These are phyloP conservation scores for Fraxinus baroniana DNA, from an alignment of 305 asterid species.

Conservation along the genomic window DNA sequence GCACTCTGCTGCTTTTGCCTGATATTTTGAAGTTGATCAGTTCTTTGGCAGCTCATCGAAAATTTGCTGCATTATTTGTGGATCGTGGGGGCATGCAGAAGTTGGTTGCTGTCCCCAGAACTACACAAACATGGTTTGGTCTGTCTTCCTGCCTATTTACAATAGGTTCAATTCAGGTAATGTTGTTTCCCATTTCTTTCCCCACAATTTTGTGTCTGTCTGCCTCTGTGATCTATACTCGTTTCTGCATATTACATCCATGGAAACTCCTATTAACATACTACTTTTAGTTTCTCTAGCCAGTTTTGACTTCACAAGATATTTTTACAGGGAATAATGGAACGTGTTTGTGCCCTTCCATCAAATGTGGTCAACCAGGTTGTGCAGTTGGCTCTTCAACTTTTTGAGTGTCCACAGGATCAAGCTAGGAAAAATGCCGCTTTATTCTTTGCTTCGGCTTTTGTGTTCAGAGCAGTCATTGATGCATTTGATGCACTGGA, in stretches of 20 bases:
- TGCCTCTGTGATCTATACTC: not conserved
- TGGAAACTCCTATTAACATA: not conserved
- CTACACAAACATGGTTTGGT: constrained; percentile 66
- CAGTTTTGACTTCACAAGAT: constrained; percentile 24
- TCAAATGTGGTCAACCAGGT: constrained; percentile 70
- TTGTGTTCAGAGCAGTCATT: constrained; percentile 89
- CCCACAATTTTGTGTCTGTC: constrained; percentile 6
- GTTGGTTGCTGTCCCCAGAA: constrained; percentile 79
- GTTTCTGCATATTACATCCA: not conserved
- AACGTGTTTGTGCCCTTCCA: constrained; percentile 95
- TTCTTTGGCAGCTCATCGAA: constrained; percentile 95
- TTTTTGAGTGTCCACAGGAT: constrained; percentile 79
- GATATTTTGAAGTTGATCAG: constrained; percentile 88
- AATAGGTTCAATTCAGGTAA: constrained; percentile 93
- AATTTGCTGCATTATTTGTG: constrained; percentile 88
- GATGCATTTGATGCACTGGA: constrained; percentile 92
- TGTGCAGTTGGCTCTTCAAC: constrained; percentile 91
- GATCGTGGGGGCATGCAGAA: constrained; percentile 96
- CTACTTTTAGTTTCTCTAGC: not conserved
- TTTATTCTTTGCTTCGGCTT: constrained; percentile 84
- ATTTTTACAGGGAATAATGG: constrained; percentile 85
- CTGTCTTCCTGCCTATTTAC: constrained; percentile 92
- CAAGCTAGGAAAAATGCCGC: constrained; percentile 91
- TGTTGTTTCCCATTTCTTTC: constrained; percentile 5
- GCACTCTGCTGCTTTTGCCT: constrained; percentile 52